Base-by-base conservation (phyloP, 78 protist genomes). In the Dictyostelium firmibasis region DNA sequence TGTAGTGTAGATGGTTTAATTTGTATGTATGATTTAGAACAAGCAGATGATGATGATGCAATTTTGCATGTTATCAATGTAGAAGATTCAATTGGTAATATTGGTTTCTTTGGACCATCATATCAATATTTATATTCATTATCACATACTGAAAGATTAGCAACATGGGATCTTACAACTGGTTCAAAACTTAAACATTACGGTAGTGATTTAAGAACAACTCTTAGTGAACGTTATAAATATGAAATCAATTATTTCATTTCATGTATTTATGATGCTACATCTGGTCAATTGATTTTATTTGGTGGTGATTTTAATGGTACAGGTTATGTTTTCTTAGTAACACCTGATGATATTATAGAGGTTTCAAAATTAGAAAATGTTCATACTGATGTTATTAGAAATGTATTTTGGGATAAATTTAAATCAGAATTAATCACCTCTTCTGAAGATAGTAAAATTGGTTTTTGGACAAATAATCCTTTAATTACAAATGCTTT, bases 1-100 rank as follows among this genome's bases (percentile, higher is more conserved):
- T 62, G 79, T 67, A 88, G 94, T 79, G 47, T 88, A 23, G 94
- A 88, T 88, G 94, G 94, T 11, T 47, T 88, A 11, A 88, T 88
- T 8, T 77, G 85, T 69, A 11, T 88, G 20, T 64, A 81, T 81
- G 94, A 88, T 44, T 44, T 88, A 6, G 36, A 67, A 5, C 62
- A 38, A n/a, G 33, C 31, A 47, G 94, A 88, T 38, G 94, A 64
- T 23, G 94, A 88, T 14, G 86, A 88, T 27, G 94, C 79, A 1
- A 81, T 88, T 69, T 0, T 29, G 0, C 36, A 20, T n/a, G 94
- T 88, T 23, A 62, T 88, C 81, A 88, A 88, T 81, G 94, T 53
- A 20, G 94, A 88, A 23, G 70, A 75, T 33, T 76, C 94, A 11
- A 33, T 88, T 11, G 33, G 60, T 2, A 53, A 74, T 29, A 43